phyloP scores from a whole-genome alignment of 495 filamentous ascomycete genomes.

The Penicillium cataractarum region DNA sequence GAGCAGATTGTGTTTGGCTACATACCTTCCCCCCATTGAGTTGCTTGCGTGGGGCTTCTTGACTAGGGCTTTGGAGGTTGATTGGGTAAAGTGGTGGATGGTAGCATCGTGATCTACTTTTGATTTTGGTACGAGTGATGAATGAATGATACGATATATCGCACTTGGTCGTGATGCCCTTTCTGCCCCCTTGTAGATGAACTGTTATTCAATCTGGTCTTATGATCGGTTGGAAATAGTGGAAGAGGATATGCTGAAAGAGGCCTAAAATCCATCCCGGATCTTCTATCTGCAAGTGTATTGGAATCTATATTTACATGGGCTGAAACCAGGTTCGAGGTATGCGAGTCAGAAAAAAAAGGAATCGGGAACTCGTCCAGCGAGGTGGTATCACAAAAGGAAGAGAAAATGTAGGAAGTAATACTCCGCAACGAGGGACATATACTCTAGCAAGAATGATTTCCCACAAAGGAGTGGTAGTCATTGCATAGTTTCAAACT shows the following conservation, averaged over 20 bases:
- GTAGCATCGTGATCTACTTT: slow-evolving; percentile 17
- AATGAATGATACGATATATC: slow-evolving; percentile 43
- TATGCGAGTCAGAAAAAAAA: not conserved
- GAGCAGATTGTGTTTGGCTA: not conserved
- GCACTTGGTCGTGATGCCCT: not conserved
- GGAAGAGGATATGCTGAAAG: not conserved
- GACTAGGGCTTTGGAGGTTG: not conserved
- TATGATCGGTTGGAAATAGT: too few species aligned
- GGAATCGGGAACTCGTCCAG: not conserved
- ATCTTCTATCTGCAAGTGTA: not conserved
- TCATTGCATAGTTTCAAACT: not conserved
- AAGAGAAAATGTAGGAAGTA: not conserved
- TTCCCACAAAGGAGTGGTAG: not conserved
- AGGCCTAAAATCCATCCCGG: not conserved
- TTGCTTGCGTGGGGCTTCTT: not conserved
- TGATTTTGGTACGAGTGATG: slow-evolving; percentile 43
- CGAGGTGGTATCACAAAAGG: not conserved
- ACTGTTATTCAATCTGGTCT: not conserved
- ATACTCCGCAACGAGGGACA: not conserved
- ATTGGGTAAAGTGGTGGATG: not conserved
- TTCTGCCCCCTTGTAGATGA: not conserved
- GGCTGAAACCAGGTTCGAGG: not conserved
- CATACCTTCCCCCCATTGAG: not conserved
- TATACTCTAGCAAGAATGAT: not conserved
- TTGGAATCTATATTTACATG: slow-evolving; percentile 1